Conservation (phyloP, 1,284 basidiomycete genomes). For the Heimioporus retisporus region DNA sequence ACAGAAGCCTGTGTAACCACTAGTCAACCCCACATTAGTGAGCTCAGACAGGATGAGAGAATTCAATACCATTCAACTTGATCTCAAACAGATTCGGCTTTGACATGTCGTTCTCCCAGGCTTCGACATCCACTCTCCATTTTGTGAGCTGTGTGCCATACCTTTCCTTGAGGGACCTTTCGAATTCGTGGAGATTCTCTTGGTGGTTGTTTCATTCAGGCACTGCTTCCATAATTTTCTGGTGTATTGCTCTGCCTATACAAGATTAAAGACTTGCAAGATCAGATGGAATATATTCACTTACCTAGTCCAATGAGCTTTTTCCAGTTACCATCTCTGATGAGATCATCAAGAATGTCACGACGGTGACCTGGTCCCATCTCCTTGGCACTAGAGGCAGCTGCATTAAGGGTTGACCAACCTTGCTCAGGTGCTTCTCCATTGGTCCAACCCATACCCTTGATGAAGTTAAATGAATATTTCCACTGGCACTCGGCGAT, state of each 20-base stretch:
- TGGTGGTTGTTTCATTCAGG: slow-evolving; percentile 10
- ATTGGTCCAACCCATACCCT: neutral
- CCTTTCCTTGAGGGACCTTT: neutral
- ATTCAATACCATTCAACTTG: slow-evolving; percentile 5
- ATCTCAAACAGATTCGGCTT: slow-evolving; percentile 15
- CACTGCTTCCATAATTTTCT: slow-evolving; percentile 13
- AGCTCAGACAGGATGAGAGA: too few relatives aligned
- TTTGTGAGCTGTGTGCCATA: neutral
- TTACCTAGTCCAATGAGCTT: neutral
- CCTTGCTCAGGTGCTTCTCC: neutral
- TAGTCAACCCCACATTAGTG: neutral
- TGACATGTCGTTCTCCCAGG: slow-evolving; percentile 4
- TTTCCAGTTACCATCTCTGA: neutral
- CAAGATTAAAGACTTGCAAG: neutral
- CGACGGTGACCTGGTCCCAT: neutral
- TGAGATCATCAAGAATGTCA: neutral
- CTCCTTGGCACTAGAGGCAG: neutral
- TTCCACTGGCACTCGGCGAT: too few relatives aligned
- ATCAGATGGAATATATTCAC: neutral
- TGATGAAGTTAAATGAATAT: too few relatives aligned
- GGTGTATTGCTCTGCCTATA: neutral
- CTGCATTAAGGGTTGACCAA: neutral
- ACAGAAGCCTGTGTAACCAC: slow-evolving; percentile 9
- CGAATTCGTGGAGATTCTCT: slow-evolving; percentile 1
- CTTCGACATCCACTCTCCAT: slow-evolving; percentile 13